phyloP scores from a whole-genome alignment of 139 green algal genomes.

The Chlorella sorokiniana region DNA sequence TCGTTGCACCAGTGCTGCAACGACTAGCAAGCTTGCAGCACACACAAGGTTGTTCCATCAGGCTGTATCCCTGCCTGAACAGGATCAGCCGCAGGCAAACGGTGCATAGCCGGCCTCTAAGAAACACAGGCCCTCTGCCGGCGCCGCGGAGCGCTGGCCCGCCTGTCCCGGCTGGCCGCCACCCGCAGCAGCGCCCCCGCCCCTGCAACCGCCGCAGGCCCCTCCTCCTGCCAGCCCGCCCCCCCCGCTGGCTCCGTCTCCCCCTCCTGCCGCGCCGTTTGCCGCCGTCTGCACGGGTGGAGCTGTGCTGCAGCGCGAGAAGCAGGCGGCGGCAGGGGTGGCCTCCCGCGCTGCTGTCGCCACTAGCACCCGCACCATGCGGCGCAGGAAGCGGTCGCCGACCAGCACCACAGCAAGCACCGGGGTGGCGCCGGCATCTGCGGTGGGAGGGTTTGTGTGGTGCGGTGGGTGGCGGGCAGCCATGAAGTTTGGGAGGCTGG shows the following conservation, averaged over 20 bases:
- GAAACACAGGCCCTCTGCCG: conserved; percentile 16
- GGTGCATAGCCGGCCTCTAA: conserved; percentile 15
- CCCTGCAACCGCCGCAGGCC: neutral
- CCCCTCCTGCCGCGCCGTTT: neutral
- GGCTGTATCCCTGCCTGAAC: neutral
- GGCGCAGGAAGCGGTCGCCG: conserved; percentile 7
- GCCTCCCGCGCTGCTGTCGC: conserved; percentile 19
- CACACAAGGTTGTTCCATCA: no score
- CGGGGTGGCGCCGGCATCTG: neutral
- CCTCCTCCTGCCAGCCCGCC: no score
- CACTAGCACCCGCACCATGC: conserved; percentile 31
- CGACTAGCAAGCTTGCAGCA: no score
- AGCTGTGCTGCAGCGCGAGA: neutral
- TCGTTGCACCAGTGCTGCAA: no score
- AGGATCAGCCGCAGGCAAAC: neutral
- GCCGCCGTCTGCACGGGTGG: neutral
- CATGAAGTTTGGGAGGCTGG: no score
- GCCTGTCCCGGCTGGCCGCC: neutral
- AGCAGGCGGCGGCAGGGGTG: neutral
- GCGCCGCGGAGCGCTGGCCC: neutral
- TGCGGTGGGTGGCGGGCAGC: no score
- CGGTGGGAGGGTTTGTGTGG: neutral
- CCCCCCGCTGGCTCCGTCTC: no score
- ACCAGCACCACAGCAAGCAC: conserved; percentile 18
- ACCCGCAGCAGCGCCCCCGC: neutral